Conservation (phyloP, 495 filamentous ascomycete genomes). For the Podospora appendiculata region DNA sequence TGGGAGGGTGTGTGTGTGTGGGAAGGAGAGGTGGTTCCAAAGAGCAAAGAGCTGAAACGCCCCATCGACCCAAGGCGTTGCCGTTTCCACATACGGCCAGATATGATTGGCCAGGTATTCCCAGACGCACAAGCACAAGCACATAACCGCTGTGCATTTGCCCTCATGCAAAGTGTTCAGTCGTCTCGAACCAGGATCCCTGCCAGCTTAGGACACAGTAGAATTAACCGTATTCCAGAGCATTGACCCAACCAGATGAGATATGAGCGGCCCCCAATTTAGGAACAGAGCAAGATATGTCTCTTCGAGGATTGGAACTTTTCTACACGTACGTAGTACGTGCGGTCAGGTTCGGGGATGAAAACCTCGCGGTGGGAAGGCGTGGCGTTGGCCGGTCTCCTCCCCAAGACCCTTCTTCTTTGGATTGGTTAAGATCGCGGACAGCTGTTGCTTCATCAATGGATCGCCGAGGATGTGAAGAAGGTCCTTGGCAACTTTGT, state of each 20-base stretch:
- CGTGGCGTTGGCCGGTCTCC: conserved; percentile 8
- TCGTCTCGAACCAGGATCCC: conserved; percentile 21
- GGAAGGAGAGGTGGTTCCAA: not conserved
- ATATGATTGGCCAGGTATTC: conserved; percentile 19
- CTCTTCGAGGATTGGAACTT: not conserved
- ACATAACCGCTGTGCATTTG: conserved; percentile 35
- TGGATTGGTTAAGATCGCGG: not conserved
- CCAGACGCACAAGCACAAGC: conserved; percentile 30
- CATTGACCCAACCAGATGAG: conserved; percentile 7
- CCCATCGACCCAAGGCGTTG: conserved; percentile 3
- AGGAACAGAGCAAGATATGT: conserved; percentile 7
- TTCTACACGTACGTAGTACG: too few relatives aligned
- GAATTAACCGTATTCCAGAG: conserved; percentile 1
- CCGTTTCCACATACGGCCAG: not conserved
- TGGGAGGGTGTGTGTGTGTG: too few relatives aligned
- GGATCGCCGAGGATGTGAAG: too few relatives aligned
- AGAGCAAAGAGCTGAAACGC: conserved; percentile 21
- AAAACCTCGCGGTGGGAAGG: not conserved
- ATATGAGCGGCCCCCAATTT: conserved; percentile 6
- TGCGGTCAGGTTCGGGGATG: too few relatives aligned
- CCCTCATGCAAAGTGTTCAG: conserved; percentile 28
- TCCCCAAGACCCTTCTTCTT: too few relatives aligned
- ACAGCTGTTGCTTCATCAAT: not conserved
- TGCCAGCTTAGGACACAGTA: conserved; percentile 8
- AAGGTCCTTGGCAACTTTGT: too few relatives aligned